phyloP scores from a whole-genome alignment of 305 asterid genomes.

The Stenogyne calaminthoides region DNA sequence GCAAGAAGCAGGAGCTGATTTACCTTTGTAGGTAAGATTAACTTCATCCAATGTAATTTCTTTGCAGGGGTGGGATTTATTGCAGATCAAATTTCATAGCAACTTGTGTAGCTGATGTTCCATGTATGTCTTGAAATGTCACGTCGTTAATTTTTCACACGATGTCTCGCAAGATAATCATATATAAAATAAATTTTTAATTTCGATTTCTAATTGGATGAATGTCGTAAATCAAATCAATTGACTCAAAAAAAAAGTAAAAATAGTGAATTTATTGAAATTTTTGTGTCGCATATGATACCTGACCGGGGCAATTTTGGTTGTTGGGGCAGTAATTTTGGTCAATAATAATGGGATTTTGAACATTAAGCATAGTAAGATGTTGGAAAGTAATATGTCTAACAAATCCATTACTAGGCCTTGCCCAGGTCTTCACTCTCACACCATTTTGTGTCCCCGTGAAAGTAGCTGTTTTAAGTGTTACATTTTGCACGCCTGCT shows the following conservation, averaged over 20 bases:
- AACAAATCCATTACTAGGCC: conserved; percentile 70
- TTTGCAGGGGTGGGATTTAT: conserved; percentile 46
- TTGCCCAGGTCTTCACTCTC: conserved; percentile 68
- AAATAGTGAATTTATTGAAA: no score
- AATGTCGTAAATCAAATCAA: no score
- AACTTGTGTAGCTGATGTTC: conserved; percentile 54
- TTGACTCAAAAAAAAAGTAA: no score
- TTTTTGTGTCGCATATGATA: neutral
- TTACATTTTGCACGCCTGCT: conserved; percentile 65
- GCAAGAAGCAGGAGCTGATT: conserved; percentile 51
- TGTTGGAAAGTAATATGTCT: conserved; percentile 50
- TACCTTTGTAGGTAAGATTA: conserved; percentile 40
- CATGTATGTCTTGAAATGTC: conserved; percentile 55
- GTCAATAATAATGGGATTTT: conserved; percentile 57
- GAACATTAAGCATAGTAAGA: conserved; percentile 44
- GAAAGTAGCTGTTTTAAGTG: conserved; percentile 48
- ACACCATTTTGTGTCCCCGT: conserved; percentile 62
- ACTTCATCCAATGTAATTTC: conserved; percentile 51
- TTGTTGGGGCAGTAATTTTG: conserved; percentile 67
- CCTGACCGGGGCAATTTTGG: conserved; percentile 46
- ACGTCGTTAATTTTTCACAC: conserved; percentile 54
- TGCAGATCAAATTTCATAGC: conserved; percentile 61
- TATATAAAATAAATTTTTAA: neutral
- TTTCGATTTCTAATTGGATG: neutral
- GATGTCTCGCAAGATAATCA: conserved; percentile 37